Conservation (phyloP, 164 flowering plant species). For the Vitis labrusca region DNA sequence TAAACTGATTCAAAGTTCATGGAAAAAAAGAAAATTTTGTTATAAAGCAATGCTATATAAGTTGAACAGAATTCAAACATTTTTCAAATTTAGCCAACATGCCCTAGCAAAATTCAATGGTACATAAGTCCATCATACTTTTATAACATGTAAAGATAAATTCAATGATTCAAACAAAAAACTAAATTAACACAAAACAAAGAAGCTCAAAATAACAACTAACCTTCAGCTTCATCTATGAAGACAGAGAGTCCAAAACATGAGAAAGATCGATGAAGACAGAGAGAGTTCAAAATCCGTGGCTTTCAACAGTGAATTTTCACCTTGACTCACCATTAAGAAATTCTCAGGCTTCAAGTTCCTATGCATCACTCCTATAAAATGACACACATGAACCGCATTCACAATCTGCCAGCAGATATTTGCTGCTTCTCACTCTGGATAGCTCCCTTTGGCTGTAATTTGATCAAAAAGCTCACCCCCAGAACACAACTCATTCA, state of each 20-base stretch:
- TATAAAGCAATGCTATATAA: too few relatives aligned
- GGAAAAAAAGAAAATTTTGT: too few relatives aligned
- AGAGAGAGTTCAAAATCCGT: slow-evolving; percentile 91
- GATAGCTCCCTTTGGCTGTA: slow-evolving; percentile 53
- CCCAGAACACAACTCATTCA: slow-evolving; percentile 90
- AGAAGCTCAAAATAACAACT: slow-evolving; percentile 1
- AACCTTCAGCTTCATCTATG: slow-evolving; percentile 68
- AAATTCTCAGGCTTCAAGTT: slow-evolving; percentile 96
- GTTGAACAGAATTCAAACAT: too few relatives aligned
- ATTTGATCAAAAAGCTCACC: slow-evolving; percentile 90
- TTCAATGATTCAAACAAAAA: too few relatives aligned
- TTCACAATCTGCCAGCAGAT: slow-evolving; percentile 71
- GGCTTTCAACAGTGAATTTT: slow-evolving; percentile 62
- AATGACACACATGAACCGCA: slow-evolving; percentile 88
- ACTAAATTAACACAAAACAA: not conserved
- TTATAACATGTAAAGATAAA: too few relatives aligned
- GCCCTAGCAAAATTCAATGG: too few relatives aligned
- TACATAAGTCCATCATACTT: too few relatives aligned
- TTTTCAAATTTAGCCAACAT: too few relatives aligned
- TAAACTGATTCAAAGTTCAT: too few relatives aligned
- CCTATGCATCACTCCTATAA: slow-evolving; percentile 93
- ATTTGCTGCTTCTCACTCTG: slow-evolving; percentile 70
- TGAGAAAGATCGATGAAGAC: slow-evolving; percentile 40
- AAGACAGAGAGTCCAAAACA: slow-evolving; percentile 84
- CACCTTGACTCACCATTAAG: slow-evolving; percentile 54